Evolutionary conservation across 2,329 filamentous ascomycete genomes (phyloP).

Genomic region (Paecilomyces variotii): DNA sequence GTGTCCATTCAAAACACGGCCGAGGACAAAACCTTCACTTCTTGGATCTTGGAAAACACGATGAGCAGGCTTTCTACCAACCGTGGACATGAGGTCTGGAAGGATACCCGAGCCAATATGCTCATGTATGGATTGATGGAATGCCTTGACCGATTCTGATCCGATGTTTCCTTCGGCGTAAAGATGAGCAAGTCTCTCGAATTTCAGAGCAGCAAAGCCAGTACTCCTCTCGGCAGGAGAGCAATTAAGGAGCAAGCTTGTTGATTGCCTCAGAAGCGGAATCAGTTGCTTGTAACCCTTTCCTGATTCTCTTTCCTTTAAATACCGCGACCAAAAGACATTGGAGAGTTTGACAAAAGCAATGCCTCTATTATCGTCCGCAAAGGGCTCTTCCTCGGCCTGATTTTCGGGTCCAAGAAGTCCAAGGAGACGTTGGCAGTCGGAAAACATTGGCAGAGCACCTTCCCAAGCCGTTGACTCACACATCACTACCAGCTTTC

Average conservation of each 20-base stretch:
- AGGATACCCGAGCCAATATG: conserved; percentile 32
- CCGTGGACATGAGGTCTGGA: conserved; percentile 18
- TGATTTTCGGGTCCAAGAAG: conserved; percentile 15
- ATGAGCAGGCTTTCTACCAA: conserved; percentile 18
- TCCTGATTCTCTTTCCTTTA: conserved; percentile 32
- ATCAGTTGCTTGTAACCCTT: conserved; percentile 27
- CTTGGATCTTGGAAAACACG: conserved; percentile 25
- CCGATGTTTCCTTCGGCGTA: conserved; percentile 31
- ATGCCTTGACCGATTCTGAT: conserved; percentile 27
- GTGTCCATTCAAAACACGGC: conserved; percentile 28
- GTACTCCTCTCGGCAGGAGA: conserved; percentile 25
- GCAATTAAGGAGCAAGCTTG: conserved; percentile 27
- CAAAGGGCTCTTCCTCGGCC: conserved; percentile 7
- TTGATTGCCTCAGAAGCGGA: conserved; percentile 32
- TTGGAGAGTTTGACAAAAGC: conserved; percentile 37
- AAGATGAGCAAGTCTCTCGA: conserved; percentile 35
- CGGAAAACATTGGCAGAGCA: conserved; percentile 26
- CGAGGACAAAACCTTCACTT: conserved; percentile 27
- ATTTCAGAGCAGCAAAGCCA: conserved; percentile 36
- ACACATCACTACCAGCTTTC: conserved; percentile 30
- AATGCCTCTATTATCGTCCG: conserved; percentile 16
- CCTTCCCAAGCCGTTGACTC: conserved; percentile 31
- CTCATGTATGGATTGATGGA: conserved; percentile 32
- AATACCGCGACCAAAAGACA: conserved; percentile 40
- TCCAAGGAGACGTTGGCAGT: conserved; percentile 29